Conservation (phyloP, 768 basidiomycete species). For the Filobasidium floriforme region DNA sequence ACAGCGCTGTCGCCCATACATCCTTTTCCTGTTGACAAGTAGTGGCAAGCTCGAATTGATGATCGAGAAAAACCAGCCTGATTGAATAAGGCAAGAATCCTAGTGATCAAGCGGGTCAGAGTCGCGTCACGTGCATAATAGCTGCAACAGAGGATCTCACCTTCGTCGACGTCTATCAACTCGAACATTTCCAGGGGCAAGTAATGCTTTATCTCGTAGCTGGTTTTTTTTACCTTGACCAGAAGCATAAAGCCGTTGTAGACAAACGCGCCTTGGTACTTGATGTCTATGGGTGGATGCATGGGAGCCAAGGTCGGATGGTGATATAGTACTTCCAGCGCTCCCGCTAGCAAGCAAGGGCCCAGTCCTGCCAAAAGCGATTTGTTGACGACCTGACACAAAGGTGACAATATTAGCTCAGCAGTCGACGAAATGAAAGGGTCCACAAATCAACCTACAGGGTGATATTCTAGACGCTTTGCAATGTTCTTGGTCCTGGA, state of each 20-base stretch:
- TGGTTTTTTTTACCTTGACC: constrained; percentile 70
- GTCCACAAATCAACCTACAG: constrained; percentile 23
- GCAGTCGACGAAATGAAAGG: constrained; percentile 7
- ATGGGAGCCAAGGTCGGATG: constrained; percentile 52
- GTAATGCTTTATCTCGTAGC: constrained; percentile 84
- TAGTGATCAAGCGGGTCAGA: constrained; percentile 37
- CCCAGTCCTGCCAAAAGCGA: constrained; percentile 58
- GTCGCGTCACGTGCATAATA: background rate
- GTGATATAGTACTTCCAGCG: constrained; percentile 77
- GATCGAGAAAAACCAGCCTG: constrained; percentile 60
- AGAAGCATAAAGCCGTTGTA: constrained; percentile 83
- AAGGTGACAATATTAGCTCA: background rate
- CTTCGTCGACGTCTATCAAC: constrained; percentile 61
- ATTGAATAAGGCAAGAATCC: constrained; percentile 75
- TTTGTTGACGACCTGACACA: constrained; percentile 31
- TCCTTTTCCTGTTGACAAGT: constrained; percentile 76
- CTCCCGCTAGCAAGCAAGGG: constrained; percentile 69
- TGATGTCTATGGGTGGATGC: constrained; percentile 57
- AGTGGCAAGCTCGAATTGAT: constrained; percentile 77
- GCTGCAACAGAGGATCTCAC: constrained; percentile 49
- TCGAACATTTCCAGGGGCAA: constrained; percentile 69
- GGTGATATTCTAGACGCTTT: constrained; percentile 54
- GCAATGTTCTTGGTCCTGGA: constrained; percentile 59
- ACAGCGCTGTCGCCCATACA: constrained; percentile 70
- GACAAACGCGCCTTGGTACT: constrained; percentile 84